Conservation (phyloP, 2,329 filamentous ascomycete species). For the Fusarium anthophilum region DNA sequence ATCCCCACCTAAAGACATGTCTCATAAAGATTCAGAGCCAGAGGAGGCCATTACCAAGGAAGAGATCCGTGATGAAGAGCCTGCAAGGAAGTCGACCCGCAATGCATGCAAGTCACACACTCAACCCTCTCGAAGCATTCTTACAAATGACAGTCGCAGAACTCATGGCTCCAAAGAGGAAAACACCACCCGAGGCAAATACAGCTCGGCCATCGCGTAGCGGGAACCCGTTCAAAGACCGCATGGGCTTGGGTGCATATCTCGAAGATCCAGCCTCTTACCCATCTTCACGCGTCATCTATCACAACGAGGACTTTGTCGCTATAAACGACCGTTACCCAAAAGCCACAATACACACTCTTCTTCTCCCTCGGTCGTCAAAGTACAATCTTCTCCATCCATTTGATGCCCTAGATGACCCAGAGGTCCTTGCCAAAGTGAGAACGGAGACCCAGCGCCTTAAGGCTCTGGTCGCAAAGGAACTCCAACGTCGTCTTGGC, state of each 20-base stretch:
- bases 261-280: conserved; percentile 70
- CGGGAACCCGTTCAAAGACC: conserved; percentile 54
- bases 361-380: conserved; percentile 82
- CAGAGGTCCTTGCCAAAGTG: conserved; percentile 72
- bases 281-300: conserved; percentile 69
- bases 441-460: conserved; percentile 69
- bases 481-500: conserved; percentile 77
- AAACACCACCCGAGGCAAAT: conserved; percentile 38
- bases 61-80: conserved; percentile 51
- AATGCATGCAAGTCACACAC: conserved; percentile 55
- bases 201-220: conserved; percentile 28
- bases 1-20: conserved; percentile 31
- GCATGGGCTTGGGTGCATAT: conserved; percentile 74
- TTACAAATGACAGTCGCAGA: conserved; percentile 34
- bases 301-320: conserved; percentile 74
- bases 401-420: conserved; percentile 78
- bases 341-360: conserved; percentile 84
- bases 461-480: conserved; percentile 72
- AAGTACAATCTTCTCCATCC: conserved; percentile 73
- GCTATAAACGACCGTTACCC: conserved; percentile 86
- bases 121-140: conserved; percentile 1
- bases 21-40: conserved; percentile 38
- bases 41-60: conserved; percentile 56
- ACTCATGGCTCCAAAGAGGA: conserved; percentile 52
- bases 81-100: conserved; percentile 36